These are phyloP conservation scores for Boletus vinaceobasis DNA, from an alignment of 768 basidiomycete species.

Conservation along the genomic window DNA sequence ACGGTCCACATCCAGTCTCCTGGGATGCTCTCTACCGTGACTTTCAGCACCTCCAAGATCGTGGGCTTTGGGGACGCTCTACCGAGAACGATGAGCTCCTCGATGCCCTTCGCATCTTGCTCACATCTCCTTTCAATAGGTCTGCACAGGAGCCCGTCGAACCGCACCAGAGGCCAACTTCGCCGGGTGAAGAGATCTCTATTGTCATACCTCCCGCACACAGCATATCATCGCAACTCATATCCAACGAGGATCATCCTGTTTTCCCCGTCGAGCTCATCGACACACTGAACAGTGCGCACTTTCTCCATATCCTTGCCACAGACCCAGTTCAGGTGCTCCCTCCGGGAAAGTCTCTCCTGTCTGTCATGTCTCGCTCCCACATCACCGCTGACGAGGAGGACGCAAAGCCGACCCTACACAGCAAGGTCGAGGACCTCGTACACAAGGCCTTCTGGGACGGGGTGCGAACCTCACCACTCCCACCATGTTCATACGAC, in stretches of 20 bases:
- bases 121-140: slow-evolving; percentile 8
- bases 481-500: slow-evolving; percentile 4
- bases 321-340: slow-evolving; percentile 57
- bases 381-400: slow-evolving; percentile 14
- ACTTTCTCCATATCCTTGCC: slow-evolving; percentile 66
- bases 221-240: slow-evolving; percentile 13
- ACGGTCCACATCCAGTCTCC: slow-evolving; percentile 14
- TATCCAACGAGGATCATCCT: slow-evolving; percentile 20
- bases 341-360: slow-evolving; percentile 69
- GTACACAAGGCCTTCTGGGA: slow-evolving; percentile 73
- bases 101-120: slow-evolving; percentile 18
- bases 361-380: slow-evolving; percentile 53
- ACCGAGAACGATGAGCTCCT: slow-evolving; percentile 28
- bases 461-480: slow-evolving; percentile 44
- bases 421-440: slow-evolving; percentile 44
- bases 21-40: slow-evolving; percentile 22
- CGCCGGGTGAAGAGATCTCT: slow-evolving; percentile 7
- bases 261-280: slow-evolving; percentile 55
- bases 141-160: neutral
- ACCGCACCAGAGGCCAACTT: neutral
- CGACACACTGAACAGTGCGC: slow-evolving; percentile 53
- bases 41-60: slow-evolving; percentile 23
- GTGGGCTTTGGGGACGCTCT: slow-evolving; percentile 24
- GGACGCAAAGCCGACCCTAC: slow-evolving; percentile 33
- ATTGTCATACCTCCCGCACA: slow-evolving; percentile 15